phyloP scores from a whole-genome alignment of 2,329 filamentous ascomycete species.

The Claviceps digitariae region DNA sequence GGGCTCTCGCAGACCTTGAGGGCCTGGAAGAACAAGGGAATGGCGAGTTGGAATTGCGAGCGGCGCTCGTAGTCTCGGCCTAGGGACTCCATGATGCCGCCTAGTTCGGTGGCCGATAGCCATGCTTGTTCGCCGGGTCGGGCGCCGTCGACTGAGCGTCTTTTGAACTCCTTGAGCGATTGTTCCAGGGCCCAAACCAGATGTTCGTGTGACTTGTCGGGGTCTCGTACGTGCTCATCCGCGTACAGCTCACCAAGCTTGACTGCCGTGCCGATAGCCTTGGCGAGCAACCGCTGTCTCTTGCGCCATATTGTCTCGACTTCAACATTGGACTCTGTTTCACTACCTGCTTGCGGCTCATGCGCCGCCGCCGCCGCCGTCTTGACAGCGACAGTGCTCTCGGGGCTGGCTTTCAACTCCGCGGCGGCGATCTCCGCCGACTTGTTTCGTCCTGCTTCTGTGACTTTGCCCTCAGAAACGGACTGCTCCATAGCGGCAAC shows the following conservation, averaged over 20 bases:
- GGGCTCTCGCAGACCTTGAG: conserved; percentile 50
- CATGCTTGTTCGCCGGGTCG: conserved; percentile 59
- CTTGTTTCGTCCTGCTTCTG: conserved; percentile 23
- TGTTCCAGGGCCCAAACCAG: conserved; percentile 75
- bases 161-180: conserved; percentile 57
- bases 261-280: conserved; percentile 60
- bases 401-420: not conserved
- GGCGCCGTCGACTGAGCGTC: conserved; percentile 52
- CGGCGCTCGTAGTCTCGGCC: conserved; percentile 63
- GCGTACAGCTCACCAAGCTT: conserved; percentile 79
- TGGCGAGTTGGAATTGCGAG: conserved; percentile 65
- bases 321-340: not conserved
- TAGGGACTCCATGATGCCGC: conserved; percentile 61
- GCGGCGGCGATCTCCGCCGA: conserved; percentile 5
- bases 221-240: conserved; percentile 59
- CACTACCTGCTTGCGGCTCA: conserved; percentile 3
- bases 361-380: too few species aligned
- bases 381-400: not conserved
- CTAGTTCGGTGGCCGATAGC: conserved; percentile 58
- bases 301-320: conserved; percentile 40
- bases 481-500: conserved; percentile 39
- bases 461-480: conserved; percentile 31
- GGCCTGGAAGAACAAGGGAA: conserved; percentile 78
- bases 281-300: conserved; percentile 56
- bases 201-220: conserved; percentile 56